phyloP scores from a whole-genome alignment of 345 rosid genomes.

The Pseudoturritis turrita region DNA sequence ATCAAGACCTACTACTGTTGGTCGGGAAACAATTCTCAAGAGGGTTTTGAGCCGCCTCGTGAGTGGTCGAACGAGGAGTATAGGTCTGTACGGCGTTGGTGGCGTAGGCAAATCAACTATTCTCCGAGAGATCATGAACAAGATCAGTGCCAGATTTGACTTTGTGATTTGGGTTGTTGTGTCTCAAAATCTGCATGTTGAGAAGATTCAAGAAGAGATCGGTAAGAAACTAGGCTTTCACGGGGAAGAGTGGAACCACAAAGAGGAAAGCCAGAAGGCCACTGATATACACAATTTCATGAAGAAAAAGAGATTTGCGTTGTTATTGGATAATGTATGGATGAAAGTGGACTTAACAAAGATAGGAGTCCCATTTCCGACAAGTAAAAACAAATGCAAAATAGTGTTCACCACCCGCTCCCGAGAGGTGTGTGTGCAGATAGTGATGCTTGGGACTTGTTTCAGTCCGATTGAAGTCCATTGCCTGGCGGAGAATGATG shows the following conservation, averaged over 20 bases:
- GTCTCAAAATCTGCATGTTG: not conserved
- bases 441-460: not conserved
- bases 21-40: not conserved
- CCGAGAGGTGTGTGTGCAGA: constrained; percentile 5
- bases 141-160: not conserved
- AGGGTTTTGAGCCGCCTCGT: not conserved
- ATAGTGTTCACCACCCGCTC: constrained; percentile 17
- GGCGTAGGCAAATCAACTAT: constrained; percentile 24
- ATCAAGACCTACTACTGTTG: not conserved
- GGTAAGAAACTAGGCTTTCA: not conserved
- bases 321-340: not conserved
- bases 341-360: not conserved
- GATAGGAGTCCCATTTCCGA: constrained; percentile 15
- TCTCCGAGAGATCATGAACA: constrained; percentile 7
- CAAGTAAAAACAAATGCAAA: not conserved
- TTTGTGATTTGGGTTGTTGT: not conserved
- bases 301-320: not conserved
- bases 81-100: constrained; percentile 1
- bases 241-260: not conserved
- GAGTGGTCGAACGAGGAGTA: not conserved
- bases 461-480: not conserved
- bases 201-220: constrained; percentile 14
- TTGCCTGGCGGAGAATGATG: not conserved
- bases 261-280: not conserved
- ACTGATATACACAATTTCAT: not conserved